Evolutionary conservation across 1,139 yeast genomes (phyloP), one percentile per base, ranked within the genome.

Genomic region (Hansenula anomala): DNA sequence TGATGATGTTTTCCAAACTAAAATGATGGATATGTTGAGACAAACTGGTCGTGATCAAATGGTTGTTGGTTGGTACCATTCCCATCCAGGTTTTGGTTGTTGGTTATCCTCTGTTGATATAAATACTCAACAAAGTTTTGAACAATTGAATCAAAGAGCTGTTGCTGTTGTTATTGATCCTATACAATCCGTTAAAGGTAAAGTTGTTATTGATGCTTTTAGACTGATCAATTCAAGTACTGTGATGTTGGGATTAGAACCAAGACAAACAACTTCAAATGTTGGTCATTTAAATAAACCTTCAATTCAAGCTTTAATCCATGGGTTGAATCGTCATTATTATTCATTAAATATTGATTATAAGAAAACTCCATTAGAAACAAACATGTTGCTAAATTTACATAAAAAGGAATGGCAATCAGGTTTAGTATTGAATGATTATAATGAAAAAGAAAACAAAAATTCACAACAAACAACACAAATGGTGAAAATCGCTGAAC

Each of bases 61-160:
- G 88, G 98, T 94, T 49, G 97, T 90, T 36, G 97, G 97, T 31
- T 90, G 97, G 99, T 94, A 94, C 69, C 99, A 92, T 60, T 90
- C 97, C 22, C 98, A 92, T 66, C 98, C 98, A 2, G 98, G 98
- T 17, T 92, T 90, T 61, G 98, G 98, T n/a, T 92, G 98, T 69
- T 92, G 98, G 97, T 74, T 92, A 54, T 89, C 97, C 8, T 81
- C 94, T 19, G 97, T 92, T 30, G 99, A 92, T 75, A 95, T 94
- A 43, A 89, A 89, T 60, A 92, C 99, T 3, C 99, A 92, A 59
- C 96, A 92, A 61, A 86, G 96, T 33, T 94, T 92, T 62, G 98
- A 92, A 60, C 97, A 90, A 64, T 78, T 94, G 61, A 90, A 90
- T 60, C 85, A 81, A 51, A 73, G 97, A 54, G 95, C 97, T 0